Conservation (phyloP, 2,329 filamentous ascomycete species). For the Fusarium incarnatum region DNA sequence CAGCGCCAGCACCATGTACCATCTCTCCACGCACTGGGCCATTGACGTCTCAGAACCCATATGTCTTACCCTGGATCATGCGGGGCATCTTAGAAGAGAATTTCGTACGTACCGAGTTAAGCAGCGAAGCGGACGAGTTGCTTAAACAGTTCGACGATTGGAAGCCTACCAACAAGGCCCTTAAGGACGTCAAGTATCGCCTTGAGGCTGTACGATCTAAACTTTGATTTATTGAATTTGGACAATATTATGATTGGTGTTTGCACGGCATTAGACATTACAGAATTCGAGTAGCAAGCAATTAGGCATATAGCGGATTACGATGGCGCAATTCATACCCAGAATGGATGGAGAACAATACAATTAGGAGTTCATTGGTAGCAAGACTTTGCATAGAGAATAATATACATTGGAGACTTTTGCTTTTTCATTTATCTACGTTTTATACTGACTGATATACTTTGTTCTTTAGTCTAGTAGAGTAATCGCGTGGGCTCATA, state of each 20-base stretch:
- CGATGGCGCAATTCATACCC: constrained; percentile 18
- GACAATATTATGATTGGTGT: background rate
- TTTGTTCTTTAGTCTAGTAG: constrained; percentile 37
- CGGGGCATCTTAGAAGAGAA: constrained; percentile 92
- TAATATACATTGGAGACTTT: constrained; percentile 7
- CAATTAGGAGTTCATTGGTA: constrained; percentile 27
- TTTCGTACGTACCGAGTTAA: constrained; percentile 84
- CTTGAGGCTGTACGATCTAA: constrained; percentile 92
- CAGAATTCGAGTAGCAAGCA: background rate
- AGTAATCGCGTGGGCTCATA: constrained; percentile 34
- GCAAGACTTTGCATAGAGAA: constrained; percentile 13
- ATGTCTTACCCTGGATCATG: constrained; percentile 95
- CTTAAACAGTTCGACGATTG: constrained; percentile 92
- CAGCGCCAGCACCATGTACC: constrained; percentile 49
- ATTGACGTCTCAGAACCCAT: constrained; percentile 77
- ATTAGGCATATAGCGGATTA: constrained; percentile 2
- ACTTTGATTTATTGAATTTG: constrained; percentile 57
- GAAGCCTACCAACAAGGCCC: constrained; percentile 88
- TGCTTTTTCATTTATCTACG: background rate
- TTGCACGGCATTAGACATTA: background rate
- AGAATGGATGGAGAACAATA: constrained; percentile 16
- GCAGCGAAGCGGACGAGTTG: constrained; percentile 80
- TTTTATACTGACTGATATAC: constrained; percentile 13
- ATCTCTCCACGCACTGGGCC: constrained; percentile 44
- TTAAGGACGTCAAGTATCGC: constrained; percentile 96